These are phyloP conservation scores for Hanseniaspora lachancei DNA, from an alignment of 805 yeast species.

Conservation along the genomic window DNA sequence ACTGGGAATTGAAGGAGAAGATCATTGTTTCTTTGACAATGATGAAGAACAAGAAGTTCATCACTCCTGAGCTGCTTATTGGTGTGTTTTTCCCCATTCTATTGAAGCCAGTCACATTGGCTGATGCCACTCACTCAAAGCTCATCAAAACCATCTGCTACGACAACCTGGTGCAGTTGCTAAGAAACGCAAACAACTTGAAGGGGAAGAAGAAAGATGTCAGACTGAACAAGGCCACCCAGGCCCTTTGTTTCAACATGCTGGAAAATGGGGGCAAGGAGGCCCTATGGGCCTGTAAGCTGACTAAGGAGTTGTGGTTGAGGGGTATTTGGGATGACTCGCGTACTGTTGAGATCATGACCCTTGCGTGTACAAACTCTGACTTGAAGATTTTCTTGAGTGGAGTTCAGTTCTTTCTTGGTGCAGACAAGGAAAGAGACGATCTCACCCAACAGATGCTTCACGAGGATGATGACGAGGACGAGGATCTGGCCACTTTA, in stretches of 20 bases:
- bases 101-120: constrained; percentile 24
- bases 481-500: constrained; percentile 55
- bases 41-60: constrained; percentile 74
- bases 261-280: constrained; percentile 44
- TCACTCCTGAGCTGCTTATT: constrained; percentile 66
- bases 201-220: constrained; percentile 65
- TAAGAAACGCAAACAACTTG: constrained; percentile 62
- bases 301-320: constrained; percentile 93
- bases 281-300: constrained; percentile 86
- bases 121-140: constrained; percentile 56
- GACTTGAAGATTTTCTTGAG: constrained; percentile 78
- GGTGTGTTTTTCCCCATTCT: constrained; percentile 82
- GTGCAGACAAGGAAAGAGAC: constrained; percentile 81
- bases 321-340: constrained; percentile 98
- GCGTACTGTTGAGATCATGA: constrained; percentile 93
- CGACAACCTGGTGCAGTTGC: constrained; percentile 57
- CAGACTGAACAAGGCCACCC: constrained; percentile 77
- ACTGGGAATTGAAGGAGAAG: constrained; percentile 81
- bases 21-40: constrained; percentile 78
- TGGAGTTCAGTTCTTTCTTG: constrained; percentile 81
- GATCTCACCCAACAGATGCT: constrained; percentile 67
- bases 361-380: constrained; percentile 74
- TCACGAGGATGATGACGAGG: constrained; percentile 53
- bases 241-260: constrained; percentile 78
- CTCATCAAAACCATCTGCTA: constrained; percentile 73